These are phyloP conservation scores for Phytomonas serpens DNA, from an alignment of 208 protist genomes.

Conservation along the genomic window DNA sequence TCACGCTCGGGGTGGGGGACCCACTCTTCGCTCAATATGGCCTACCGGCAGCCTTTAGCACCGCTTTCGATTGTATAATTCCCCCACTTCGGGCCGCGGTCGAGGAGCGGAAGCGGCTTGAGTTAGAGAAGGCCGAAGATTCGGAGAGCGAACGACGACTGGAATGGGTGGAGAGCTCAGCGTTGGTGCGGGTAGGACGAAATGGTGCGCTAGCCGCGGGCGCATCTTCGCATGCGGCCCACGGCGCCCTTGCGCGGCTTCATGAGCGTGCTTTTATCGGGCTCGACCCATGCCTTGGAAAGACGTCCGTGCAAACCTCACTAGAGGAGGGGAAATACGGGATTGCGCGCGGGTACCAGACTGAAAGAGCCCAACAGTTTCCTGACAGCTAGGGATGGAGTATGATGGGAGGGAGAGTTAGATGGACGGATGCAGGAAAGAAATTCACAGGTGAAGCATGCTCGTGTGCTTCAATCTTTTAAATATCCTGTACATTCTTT, in stretches of 20 bases:
- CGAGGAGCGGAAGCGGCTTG: background rate
- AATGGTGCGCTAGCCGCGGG: slow-evolving; percentile 19
- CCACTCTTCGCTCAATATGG: slow-evolving; percentile 32
- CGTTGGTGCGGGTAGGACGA: slow-evolving; percentile 2
- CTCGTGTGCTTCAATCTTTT: background rate
- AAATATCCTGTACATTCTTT: background rate
- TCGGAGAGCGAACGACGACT: slow-evolving; percentile 11
- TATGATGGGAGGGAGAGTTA: background rate
- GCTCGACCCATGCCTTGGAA: slow-evolving; percentile 54
- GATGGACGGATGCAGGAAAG: background rate
- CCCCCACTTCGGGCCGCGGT: slow-evolving; percentile 16
- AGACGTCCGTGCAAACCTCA: slow-evolving; percentile 68
- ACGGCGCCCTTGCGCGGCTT: slow-evolving; percentile 47
- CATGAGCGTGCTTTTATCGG: slow-evolving; percentile 71
- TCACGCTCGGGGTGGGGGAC: slow-evolving; percentile 42
- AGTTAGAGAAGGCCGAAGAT: background rate
- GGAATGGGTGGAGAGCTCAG: slow-evolving; percentile 17
- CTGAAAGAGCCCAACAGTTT: background rate
- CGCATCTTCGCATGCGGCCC: slow-evolving; percentile 14
- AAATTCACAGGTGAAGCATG: background rate
- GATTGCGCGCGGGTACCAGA: slow-evolving; percentile 68
- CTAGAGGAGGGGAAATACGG: slow-evolving; percentile 64
- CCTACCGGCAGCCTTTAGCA: slow-evolving; percentile 49
- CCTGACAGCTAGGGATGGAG: background rate
- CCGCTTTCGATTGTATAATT: slow-evolving; percentile 43